Percentiles rank a stretch among this genome's conserved stretches.
Conservation (phyloP, 2,329 filamentous ascomycete genomes). For the Aulographum hederae region DNA sequence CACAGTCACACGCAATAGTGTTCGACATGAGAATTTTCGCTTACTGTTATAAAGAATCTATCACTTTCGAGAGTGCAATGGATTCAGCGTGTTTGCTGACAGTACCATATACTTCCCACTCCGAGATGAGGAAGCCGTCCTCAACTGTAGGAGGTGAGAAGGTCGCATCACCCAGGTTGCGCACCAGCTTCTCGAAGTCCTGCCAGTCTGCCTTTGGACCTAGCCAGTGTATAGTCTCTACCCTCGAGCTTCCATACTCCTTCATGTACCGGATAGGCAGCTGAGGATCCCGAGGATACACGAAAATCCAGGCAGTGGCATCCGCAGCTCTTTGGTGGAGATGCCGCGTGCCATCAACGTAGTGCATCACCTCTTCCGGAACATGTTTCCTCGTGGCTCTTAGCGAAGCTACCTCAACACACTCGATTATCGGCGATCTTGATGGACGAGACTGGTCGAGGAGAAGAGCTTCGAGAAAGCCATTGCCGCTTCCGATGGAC, state of each 20-base stretch:
- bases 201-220: slow-evolving; percentile 24
- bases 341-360: slow-evolving; percentile 26
- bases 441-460: slow-evolving; percentile 9
- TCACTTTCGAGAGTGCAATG: no score
- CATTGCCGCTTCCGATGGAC: slow-evolving; percentile 32
- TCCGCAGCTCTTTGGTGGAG: slow-evolving; percentile 21
- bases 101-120: no score
- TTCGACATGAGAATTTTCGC: no score
- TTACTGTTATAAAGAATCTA: no score
- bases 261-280: slow-evolving; percentile 27
- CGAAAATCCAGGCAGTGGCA: slow-evolving; percentile 31
- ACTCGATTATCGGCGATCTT: slow-evolving; percentile 15
- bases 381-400: slow-evolving; percentile 25
- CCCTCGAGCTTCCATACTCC: slow-evolving; percentile 9
- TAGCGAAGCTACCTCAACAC: slow-evolving; percentile 27
- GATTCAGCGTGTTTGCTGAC: no score
- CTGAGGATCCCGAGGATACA: slow-evolving; percentile 31
- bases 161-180: no score
- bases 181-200: slow-evolving; percentile 6
- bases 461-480: slow-evolving; percentile 29
- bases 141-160: no score
- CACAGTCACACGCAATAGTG: no score
- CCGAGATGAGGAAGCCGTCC: no score
- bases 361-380: slow-evolving; percentile 19
- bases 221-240: slow-evolving; percentile 22